A percentile compares a stretch with the other conserved stretches of the same genome.
Evolutionary conservation across 352 stramenopile species (phyloP).

Genomic region (Blastocystis sp.): DNA sequence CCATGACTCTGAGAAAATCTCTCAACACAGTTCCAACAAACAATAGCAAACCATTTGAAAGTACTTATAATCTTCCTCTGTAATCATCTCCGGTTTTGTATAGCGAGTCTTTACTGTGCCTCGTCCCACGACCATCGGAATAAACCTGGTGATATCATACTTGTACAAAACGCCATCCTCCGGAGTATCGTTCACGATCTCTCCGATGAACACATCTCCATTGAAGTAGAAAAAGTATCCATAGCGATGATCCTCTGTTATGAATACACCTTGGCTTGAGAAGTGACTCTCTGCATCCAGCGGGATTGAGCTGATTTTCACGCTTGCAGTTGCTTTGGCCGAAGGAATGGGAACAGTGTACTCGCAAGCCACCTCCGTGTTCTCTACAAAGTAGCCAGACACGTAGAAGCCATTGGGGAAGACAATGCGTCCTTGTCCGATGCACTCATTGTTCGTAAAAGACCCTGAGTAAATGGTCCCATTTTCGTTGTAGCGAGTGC

Average conservation of each 20-base stretch:
- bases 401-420: slow-evolving; percentile 43
- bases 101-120: background rate
- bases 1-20: no score
- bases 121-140: background rate
- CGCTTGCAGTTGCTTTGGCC: background rate
- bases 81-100: background rate
- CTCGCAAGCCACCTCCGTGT: no score
- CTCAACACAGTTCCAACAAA: background rate
- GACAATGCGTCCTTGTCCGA: background rate
- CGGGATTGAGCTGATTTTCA: no score
- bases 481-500: slow-evolving; percentile 1
- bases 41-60: background rate
- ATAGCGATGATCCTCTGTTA: background rate
- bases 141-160: background rate
- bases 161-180: background rate
- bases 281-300: background rate
- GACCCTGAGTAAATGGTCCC: background rate
- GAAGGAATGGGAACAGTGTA: background rate
- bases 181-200: background rate
- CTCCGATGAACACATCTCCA: slow-evolving; percentile 33
- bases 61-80: background rate
- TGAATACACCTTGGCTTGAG: background rate
- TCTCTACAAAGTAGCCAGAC: background rate
- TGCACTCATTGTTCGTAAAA: background rate
- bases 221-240: slow-evolving; percentile 20